Conservation (phyloP, 2,329 filamentous ascomycete genomes). For the Penicillium sp. region DNA sequence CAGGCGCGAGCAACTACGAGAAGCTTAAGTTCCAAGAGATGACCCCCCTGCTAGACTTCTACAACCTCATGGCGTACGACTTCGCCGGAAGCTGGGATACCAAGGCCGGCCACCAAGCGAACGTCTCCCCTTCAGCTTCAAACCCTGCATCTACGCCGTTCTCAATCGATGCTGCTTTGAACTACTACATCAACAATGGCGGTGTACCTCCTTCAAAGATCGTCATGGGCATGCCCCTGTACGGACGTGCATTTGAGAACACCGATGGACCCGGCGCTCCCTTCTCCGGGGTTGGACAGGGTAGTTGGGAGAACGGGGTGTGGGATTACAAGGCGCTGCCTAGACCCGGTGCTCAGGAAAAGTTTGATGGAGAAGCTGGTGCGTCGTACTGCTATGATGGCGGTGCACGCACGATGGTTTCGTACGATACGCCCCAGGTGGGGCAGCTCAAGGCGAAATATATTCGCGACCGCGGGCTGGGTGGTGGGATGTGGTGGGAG, state of each 20-base stretch:
- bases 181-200: constrained; percentile 64
- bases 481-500: constrained; percentile 98
- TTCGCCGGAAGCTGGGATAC: constrained; percentile 79
- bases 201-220: constrained; percentile 67
- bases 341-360: constrained; percentile 62
- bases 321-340: constrained; percentile 88
- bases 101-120: constrained; percentile 74
- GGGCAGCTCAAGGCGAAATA: constrained; percentile 68
- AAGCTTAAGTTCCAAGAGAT: constrained; percentile 46
- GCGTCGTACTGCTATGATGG: constrained; percentile 78
- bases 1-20: constrained; percentile 46
- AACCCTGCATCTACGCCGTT: constrained; percentile 72
- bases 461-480: constrained; percentile 64
- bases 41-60: constrained; percentile 52
- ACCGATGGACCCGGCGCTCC: constrained; percentile 72
- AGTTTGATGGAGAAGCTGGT: constrained; percentile 60
- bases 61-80: constrained; percentile 76
- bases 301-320: constrained; percentile 78
- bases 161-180: constrained; percentile 67
- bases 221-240: constrained; percentile 92
- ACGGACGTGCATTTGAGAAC: constrained; percentile 79
- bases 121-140: constrained; percentile 62
- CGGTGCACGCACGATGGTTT: constrained; percentile 64
- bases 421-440: constrained; percentile 64
- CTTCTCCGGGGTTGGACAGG: constrained; percentile 70